Evolutionary conservation across 2,329 filamentous ascomycete genomes (phyloP), one percentile per base, ranked within the genome.

Genomic region (Zopfia rhizophila): DNA sequence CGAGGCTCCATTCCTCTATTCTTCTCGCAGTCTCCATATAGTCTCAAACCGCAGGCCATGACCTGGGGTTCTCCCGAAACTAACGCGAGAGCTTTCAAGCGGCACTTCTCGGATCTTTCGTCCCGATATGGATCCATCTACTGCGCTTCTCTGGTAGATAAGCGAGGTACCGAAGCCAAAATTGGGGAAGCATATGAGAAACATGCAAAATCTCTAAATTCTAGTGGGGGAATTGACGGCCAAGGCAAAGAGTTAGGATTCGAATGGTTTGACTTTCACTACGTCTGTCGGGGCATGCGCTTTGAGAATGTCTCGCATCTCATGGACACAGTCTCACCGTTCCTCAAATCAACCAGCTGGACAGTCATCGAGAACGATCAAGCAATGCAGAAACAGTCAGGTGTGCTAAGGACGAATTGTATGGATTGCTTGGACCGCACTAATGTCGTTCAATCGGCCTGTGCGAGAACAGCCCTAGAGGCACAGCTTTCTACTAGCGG

Each of bases 371-470:
- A 78, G 7, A 65, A 75, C 21, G 73, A 75, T 13, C 66, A 70
- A 16, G 53, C 75, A 3, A 46, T 72, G 14, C 70, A 72, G 23
- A 69, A 66, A 33, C 92, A 97, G 67, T 79, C 76, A 18, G 92
- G 92, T 1, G 83, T 96, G 5, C 70, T 97, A n/a, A 82, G 94
- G 44, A 97, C 91, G 2, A 99, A 99, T 65, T 99, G 94, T 71
- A 97, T 99, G 94, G 94, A 99, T 66, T 99, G 94, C 60, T 77
- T 99, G 7, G 94, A 99, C 68, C 85, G 94, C 16, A 99, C 94
- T 2, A 97, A 97, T 58, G 92, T 99, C 16, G 91, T 92, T 28
- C 93, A 97, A 72, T 96, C 90, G 64, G 94, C 91, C 0, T 92
- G 92, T 66, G 94, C 84, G 4, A 89, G 91, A 63, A 85, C 88